Conservation (phyloP, 2,329 filamentous ascomycete species). For the Graphilbum sp. region DNA sequence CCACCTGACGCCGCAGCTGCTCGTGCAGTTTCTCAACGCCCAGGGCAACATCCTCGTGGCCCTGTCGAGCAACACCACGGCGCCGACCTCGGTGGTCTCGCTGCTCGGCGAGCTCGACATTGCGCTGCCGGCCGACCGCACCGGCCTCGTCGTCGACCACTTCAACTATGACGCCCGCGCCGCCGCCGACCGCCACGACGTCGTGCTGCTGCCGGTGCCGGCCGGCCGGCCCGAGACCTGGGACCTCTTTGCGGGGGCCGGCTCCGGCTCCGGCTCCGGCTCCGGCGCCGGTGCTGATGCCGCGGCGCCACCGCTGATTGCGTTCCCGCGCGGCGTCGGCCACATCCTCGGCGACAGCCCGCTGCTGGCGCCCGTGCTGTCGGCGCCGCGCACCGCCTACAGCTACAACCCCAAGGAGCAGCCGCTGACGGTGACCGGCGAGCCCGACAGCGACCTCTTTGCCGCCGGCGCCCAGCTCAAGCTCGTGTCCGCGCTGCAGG, state of each 20-base stretch:
- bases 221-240: constrained; percentile 50
- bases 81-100: constrained; percentile 57
- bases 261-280: too few relatives aligned
- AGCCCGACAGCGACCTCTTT: constrained; percentile 56
- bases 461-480: constrained; percentile 70
- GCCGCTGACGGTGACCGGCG: constrained; percentile 51
- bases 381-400: constrained; percentile 74
- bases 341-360: constrained; percentile 67
- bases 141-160: constrained; percentile 78
- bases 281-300: too few relatives aligned
- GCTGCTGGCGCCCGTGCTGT: constrained; percentile 65
- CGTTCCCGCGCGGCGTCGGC: constrained; percentile 67
- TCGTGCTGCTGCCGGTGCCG: constrained; percentile 62
- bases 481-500: constrained; percentile 75
- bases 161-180: constrained; percentile 77
- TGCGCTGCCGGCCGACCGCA: constrained; percentile 69
- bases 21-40: constrained; percentile 81
- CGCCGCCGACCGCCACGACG: constrained; percentile 71
- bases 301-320: constrained; percentile 39
- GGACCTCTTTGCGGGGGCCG: constrained; percentile 51
- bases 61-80: constrained; percentile 54
- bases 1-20: constrained; percentile 65
- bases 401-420: constrained; percentile 90
- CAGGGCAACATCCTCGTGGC: constrained; percentile 83
- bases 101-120: constrained; percentile 83